A percentile compares a stretch with the other conserved stretches of the same genome.
Evolutionary conservation across 2,329 filamentous ascomycete species (phyloP).

Genomic region (Diaporthe ilicicola): DNA sequence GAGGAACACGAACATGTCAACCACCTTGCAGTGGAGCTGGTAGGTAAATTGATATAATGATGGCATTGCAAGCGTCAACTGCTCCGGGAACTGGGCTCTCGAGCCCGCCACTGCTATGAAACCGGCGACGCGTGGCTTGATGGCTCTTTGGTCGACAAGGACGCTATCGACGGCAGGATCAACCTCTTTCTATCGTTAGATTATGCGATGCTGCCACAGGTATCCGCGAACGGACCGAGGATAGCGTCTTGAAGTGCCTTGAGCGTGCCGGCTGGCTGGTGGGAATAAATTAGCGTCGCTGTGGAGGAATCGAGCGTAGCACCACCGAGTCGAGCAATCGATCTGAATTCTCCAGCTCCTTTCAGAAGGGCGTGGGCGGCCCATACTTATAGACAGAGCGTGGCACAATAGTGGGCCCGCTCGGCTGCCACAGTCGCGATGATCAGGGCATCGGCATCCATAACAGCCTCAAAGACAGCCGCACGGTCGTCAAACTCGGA

Average conservation of each 20-base stretch:
- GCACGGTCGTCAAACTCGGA: not conserved
- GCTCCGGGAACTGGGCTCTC: conserved; percentile 11
- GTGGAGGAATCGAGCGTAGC: too few relatives aligned
- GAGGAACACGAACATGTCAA: not conserved
- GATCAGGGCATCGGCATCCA: conserved; percentile 12
- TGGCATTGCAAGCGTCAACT: conserved; percentile 21
- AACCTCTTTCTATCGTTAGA: not conserved
- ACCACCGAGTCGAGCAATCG: too few relatives aligned
- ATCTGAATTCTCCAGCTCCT: too few relatives aligned
- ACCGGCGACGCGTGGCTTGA: conserved; percentile 9
- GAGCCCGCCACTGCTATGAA: conserved; percentile 17
- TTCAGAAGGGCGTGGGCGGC: too few relatives aligned
- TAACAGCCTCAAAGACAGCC: not conserved
- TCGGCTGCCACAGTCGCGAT: too few relatives aligned
- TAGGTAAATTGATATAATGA: conserved; percentile 15
- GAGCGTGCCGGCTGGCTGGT: conserved; percentile 11
- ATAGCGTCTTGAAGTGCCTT: conserved; percentile 18
- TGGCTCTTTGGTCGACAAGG: not conserved
- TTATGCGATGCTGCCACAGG: not conserved
- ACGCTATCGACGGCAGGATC: not conserved
- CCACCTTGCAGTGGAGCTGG: conserved; percentile 9
- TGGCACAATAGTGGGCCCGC: too few relatives aligned
- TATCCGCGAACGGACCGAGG: conserved; percentile 16
- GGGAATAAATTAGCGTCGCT: conserved; percentile 8
- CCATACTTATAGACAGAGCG: too few relatives aligned